Conservation (phyloP, 345 rosid genomes). For the Salix purpurea region DNA sequence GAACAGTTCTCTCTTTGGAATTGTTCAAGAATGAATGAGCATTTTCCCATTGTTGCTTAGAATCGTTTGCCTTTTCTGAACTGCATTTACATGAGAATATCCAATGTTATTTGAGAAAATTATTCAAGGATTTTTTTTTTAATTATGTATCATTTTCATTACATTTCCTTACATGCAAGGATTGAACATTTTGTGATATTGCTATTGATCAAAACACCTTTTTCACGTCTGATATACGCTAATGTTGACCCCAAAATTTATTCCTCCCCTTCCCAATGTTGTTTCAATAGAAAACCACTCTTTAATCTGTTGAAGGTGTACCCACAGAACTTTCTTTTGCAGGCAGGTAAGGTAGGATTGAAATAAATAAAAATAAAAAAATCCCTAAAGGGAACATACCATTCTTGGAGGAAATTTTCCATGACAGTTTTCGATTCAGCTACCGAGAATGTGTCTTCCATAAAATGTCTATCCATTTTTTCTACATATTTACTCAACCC, state of each 20-base stretch:
- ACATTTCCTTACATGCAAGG: too few relatives aligned
- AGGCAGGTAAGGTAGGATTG: too few relatives aligned
- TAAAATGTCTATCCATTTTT: slow-evolving; percentile 41
- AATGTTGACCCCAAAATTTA: too few relatives aligned
- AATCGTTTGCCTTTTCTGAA: slow-evolving; percentile 39
- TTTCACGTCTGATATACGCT: too few relatives aligned
- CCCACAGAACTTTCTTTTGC: too few relatives aligned
- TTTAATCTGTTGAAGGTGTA: too few relatives aligned
- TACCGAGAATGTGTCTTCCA: slow-evolving; percentile 54
- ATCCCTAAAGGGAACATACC: slow-evolving; percentile 34
- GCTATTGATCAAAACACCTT: too few relatives aligned
- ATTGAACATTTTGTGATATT: too few relatives aligned
- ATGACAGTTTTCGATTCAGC: slow-evolving; percentile 52
- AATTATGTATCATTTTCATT: too few relatives aligned
- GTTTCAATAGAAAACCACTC: too few relatives aligned
- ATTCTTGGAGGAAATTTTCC: slow-evolving; percentile 54
- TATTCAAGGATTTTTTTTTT: too few relatives aligned
- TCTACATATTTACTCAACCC: slow-evolving; percentile 44
- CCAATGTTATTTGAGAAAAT: background rate
- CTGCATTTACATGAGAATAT: slow-evolving; percentile 37
- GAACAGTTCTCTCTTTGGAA: slow-evolving; percentile 25
- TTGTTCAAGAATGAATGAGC: slow-evolving; percentile 31
- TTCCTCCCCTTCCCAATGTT: too few relatives aligned
- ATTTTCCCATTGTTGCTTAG: slow-evolving; percentile 54
- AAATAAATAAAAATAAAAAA: background rate